Evolutionary conservation across 495 filamentous ascomycete genomes (phyloP), one percentile per base, ranked within the genome.

Genomic region (Penicillium malachiteum): DNA sequence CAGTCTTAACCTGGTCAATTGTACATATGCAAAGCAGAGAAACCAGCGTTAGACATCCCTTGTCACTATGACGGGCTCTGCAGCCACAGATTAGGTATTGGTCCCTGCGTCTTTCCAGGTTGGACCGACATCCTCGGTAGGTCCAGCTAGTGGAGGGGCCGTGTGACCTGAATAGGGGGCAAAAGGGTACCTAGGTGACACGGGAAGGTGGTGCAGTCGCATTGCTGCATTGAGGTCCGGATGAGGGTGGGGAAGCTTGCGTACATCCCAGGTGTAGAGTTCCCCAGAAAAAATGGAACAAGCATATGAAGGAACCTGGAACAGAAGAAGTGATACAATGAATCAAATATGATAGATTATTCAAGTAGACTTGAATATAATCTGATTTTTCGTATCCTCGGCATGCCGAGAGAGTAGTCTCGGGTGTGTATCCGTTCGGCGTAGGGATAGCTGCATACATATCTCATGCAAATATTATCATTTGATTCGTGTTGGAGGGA

Each of bases 31-130:
- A 8, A 37, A 50, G 35, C 17, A 41, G 7, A 16, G 8, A 40
- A 39, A 13, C 48, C 11, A 16, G 48, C 16, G 48, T 50, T 5
- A 33, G 48, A 50, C 37, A 39, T 41, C 7, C 16, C 48, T 13
- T 50, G 35, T 50, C 48, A 50, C 48, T 13, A 50, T 50, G 48
- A 41, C 21, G 35, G 35, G 10, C 16, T 11, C 35, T 11, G 7
- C 7, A 35, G 30, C 31, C 32, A 5, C 48, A 58, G 46, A 61
- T 58, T 58, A 64, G 46, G 39, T 52, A 54, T 57, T 64, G 57
- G 66, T 57, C 60, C 60, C 58, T 66, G 63, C 58, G 35, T 61
- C 51, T 33, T 30, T 48, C 16, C 30, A 60, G 41, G 61, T 67
- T 38, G 46, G 50, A 59, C 61, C 8, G 40, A 41, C 52, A 67